phyloP scores from a whole-genome alignment of 2,329 filamentous ascomycete genomes.

The Venturia carpophila region DNA sequence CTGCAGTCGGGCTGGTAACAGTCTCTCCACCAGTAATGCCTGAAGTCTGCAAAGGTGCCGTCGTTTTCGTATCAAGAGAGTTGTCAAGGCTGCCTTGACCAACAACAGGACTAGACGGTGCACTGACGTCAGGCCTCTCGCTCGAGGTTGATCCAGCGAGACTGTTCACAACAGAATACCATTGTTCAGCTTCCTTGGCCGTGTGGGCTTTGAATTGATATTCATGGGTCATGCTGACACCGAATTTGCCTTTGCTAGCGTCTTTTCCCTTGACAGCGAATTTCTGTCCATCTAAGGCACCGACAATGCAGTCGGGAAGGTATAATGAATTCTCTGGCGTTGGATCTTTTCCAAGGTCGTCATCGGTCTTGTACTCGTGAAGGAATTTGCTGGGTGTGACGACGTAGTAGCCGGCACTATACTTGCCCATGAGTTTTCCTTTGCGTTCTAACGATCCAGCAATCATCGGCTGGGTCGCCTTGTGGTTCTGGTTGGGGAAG shows the following conservation, averaged over 20 bases:
- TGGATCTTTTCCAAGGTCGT: constrained; percentile 64
- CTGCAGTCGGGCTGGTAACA: not conserved
- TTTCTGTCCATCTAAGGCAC: constrained; percentile 64
- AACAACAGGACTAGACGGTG: constrained; percentile 24
- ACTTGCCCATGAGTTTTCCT: constrained; percentile 76
- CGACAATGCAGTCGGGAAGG: constrained; percentile 80
- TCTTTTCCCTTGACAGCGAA: constrained; percentile 97
- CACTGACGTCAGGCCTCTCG: constrained; percentile 31
- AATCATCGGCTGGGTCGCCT: constrained; percentile 70
- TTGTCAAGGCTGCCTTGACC: not conserved
- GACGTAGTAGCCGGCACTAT: constrained; percentile 78
- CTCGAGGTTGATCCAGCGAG: constrained; percentile 47
- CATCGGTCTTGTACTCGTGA: constrained; percentile 94
- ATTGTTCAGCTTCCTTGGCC: constrained; percentile 69
- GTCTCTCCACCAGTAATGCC: constrained; percentile 12
- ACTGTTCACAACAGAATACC: constrained; percentile 65
- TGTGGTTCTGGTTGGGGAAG: constrained; percentile 86
- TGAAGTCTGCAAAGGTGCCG: constrained; percentile 1
- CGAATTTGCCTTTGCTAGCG: constrained; percentile 64
- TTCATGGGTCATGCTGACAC: constrained; percentile 71
- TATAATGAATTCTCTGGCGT: constrained; percentile 83
- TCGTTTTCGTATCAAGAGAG: not conserved
- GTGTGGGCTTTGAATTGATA: constrained; percentile 83
- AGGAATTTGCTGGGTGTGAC: constrained; percentile 81
- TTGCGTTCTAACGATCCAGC: constrained; percentile 87